A percentile compares a stretch with the other conserved stretches of the same genome.
phyloP scores from a whole-genome alignment of 2,329 filamentous ascomycete genomes.

The Fusarium anthophilum region DNA sequence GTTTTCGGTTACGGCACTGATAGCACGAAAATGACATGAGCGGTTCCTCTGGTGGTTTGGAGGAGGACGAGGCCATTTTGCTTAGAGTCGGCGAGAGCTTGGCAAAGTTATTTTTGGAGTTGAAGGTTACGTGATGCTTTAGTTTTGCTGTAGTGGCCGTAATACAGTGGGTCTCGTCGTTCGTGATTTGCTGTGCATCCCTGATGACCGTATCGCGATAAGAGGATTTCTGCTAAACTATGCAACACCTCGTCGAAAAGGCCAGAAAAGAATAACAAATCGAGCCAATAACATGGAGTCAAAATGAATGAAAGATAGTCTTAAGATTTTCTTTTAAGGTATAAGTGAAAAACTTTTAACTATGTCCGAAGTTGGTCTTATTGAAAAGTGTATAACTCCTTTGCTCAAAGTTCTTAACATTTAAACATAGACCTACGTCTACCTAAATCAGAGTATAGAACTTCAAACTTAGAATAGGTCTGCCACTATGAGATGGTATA shows the following conservation, averaged over 20 bases:
- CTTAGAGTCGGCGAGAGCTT: not conserved
- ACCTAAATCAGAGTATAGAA: no score
- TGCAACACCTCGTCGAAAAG: no score
- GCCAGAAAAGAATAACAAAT: accelerated
- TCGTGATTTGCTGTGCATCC: not conserved
- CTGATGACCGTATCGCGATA: not conserved
- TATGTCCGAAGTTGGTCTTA: no score
- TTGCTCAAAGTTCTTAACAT: no score
- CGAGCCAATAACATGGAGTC: accelerated
- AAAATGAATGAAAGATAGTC: no score
- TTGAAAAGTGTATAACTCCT: no score
- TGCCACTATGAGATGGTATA: accelerated
- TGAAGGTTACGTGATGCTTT: not conserved
- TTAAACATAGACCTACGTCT: accelerated
- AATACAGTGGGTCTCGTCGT: constrained; percentile 5
- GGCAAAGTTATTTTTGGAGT: not conserved
- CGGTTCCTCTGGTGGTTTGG: not conserved
- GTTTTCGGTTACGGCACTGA: constrained; percentile 42
- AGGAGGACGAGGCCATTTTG: constrained; percentile 22
- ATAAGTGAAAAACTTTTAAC: not conserved
- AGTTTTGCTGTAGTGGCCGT: not conserved
- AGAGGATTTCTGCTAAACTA: not conserved
- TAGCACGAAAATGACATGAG: constrained; percentile 41
- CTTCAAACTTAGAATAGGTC: not conserved
- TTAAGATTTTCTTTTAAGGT: accelerated